phyloP scores from a whole-genome alignment of 163 green algal genomes.

The Botryococcus braunii region DNA sequence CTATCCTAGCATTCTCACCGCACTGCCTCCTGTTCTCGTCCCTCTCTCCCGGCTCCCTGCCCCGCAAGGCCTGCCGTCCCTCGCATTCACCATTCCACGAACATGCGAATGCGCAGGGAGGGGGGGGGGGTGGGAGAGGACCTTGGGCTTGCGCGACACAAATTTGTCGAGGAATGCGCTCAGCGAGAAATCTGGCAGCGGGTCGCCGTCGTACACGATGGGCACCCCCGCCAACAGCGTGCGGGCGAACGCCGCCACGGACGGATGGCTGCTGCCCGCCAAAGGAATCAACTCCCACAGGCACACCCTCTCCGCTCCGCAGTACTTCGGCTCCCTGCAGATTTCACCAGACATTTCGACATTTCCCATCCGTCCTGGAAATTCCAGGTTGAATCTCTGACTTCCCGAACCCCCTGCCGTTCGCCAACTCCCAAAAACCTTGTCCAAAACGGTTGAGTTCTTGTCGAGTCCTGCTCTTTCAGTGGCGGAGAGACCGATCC shows the following conservation, averaged over 20 bases:
- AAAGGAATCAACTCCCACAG: conserved; percentile 88
- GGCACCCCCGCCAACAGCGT: conserved; percentile 60
- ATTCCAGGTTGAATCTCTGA: too few relatives aligned
- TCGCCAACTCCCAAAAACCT: too few relatives aligned
- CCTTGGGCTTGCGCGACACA: conserved; percentile 79
- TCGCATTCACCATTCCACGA: too few relatives aligned
- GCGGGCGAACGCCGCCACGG: conserved; percentile 75
- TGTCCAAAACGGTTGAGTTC: too few relatives aligned
- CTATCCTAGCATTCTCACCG: not conserved
- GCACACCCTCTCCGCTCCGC: conserved; percentile 56
- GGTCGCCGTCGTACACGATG: conserved; percentile 78
- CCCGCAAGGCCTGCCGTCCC: not conserved
- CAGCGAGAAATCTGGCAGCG: conserved; percentile 74
- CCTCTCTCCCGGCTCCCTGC: not conserved
- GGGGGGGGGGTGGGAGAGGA: conserved; percentile 4
- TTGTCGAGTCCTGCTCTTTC: too few relatives aligned
- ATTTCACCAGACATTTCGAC: too few relatives aligned
- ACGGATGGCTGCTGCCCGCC: conserved; percentile 75
- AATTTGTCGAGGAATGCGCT: conserved; percentile 90
- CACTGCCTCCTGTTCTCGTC: not conserved
- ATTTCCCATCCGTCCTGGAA: too few relatives aligned
- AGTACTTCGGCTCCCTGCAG: conserved; percentile 63
- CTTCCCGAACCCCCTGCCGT: too few relatives aligned
- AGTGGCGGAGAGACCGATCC: too few relatives aligned
- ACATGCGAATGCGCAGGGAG: not conserved